Evolutionary conservation across 495 filamentous ascomycete species (phyloP), one percentile per base, ranked within the genome.

Genomic region (Penicillium simplicissimum): DNA sequence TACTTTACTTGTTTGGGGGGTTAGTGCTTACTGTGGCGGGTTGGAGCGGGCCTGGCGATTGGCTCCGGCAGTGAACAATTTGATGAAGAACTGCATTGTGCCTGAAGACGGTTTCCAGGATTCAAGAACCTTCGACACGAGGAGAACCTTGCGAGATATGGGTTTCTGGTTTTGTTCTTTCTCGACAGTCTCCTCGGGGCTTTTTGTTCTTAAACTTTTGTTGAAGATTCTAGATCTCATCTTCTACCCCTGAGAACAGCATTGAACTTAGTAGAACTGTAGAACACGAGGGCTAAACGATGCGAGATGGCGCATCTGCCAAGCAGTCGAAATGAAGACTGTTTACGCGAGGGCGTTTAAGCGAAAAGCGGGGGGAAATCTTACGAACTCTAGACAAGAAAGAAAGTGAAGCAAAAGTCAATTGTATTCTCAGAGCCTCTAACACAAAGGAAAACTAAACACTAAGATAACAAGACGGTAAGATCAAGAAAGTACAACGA

Each of bases 31-130:
- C 45, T 7, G 21, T 25, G 45, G 45, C 21, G 31, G 23, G 1
- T 31, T 8, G 45, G 23, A 8, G 45, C 11, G 28, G 1, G 45
- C 11, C 1, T n/a, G 7, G 23, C 23, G 21, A 49, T 49, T 49
- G 45, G 45, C 45, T 49, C 6, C 10, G 13, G 11, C 6, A 8
- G 45, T 8, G 25, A 31, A 8, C 25, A 49, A 25, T 31, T 49
- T 49, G 45, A 49, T 31, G 45, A 49, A 49, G 45, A 49, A 49
- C 45, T 31, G 21, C 45, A 31, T 3, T 45, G 42, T 45, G 42
- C 42, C 42, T 45, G 42, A 45, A 11, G 23, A 49, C 23, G 45
- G 45, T 15, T 0, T 31, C 4, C 4, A 31, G 4, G 28, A 6
- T 31, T 49, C 45, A 49, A 28, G 25, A 28, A 49, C 15, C 45